Conservation (phyloP, 1,284 basidiomycete genomes). For the Ustilago xerochloae region DNA sequence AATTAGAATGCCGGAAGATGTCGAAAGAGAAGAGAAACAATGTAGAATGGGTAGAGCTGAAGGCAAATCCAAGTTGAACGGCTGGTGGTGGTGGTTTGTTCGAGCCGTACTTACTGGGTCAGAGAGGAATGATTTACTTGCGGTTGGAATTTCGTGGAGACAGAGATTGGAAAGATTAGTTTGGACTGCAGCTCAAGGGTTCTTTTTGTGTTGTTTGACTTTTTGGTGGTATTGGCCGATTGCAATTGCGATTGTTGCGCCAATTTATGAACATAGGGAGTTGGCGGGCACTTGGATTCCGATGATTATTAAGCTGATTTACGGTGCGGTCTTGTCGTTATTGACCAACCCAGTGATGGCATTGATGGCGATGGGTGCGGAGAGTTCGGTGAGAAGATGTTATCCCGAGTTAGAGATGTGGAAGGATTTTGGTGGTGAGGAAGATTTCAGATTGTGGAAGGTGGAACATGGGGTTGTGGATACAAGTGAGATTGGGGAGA, state of each 20-base stretch:
- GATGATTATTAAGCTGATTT: slow-evolving; percentile 67
- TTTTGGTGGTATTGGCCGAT: slow-evolving; percentile 67
- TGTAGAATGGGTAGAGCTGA: slow-evolving; percentile 53
- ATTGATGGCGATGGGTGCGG: slow-evolving; percentile 64
- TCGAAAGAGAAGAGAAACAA: slow-evolving; percentile 21
- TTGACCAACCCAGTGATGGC: slow-evolving; percentile 66
- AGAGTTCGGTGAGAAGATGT: slow-evolving; percentile 49
- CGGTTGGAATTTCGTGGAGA: slow-evolving; percentile 46
- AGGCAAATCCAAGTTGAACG: slow-evolving; percentile 21
- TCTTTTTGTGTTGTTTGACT: slow-evolving; percentile 51
- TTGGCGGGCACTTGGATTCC: slow-evolving; percentile 66
- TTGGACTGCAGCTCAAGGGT: slow-evolving; percentile 62
- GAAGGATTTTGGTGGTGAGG: slow-evolving; percentile 37
- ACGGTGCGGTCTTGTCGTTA: slow-evolving; percentile 57
- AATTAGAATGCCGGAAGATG: slow-evolving; percentile 34
- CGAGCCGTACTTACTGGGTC: slow-evolving; percentile 52
- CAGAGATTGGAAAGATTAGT: slow-evolving; percentile 56
- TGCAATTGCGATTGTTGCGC: slow-evolving; percentile 62
- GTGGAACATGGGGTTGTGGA: slow-evolving; percentile 31
- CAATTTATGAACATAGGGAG: slow-evolving; percentile 62
- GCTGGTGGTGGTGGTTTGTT: slow-evolving; percentile 57
- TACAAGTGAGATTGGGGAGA: slow-evolving; percentile 8
- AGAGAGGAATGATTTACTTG: slow-evolving; percentile 58
- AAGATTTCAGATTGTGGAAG: slow-evolving; percentile 43
- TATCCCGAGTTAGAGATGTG: slow-evolving; percentile 54